Conservation (phyloP, 345 rosid genomes). For the Atalantia buxifolia region DNA sequence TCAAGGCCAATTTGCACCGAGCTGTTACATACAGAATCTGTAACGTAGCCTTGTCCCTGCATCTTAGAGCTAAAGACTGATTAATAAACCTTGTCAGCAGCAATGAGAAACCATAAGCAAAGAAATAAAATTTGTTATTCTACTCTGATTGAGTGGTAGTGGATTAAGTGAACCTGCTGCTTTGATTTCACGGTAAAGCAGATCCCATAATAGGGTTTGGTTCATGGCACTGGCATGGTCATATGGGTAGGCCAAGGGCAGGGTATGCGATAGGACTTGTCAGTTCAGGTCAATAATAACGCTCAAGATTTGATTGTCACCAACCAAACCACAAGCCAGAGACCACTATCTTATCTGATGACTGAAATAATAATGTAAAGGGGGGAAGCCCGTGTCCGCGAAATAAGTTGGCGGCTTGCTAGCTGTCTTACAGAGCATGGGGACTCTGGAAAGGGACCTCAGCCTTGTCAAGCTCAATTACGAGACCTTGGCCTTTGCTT, state of each 20-base stretch:
- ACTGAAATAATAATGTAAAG: background rate
- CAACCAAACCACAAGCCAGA: too few species aligned
- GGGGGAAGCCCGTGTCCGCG: background rate
- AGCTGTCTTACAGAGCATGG: background rate
- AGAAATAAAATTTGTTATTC: too few species aligned
- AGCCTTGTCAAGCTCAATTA: background rate
- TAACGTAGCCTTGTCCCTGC: too few species aligned
- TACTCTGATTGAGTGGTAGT: background rate
- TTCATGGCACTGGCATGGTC: background rate
- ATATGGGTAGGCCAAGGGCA: background rate
- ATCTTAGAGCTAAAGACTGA: background rate
- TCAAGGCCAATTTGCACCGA: too few species aligned
- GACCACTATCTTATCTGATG: background rate
- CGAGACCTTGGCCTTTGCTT: background rate
- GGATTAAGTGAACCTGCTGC: background rate
- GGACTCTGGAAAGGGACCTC: background rate
- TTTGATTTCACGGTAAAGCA: background rate
- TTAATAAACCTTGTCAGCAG: too few species aligned
- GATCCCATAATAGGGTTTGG: background rate
- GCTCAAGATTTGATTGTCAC: too few species aligned
- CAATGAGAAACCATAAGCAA: too few species aligned
- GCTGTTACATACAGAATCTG: too few species aligned
- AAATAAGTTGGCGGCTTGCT: background rate
- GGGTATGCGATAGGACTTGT: too few species aligned
- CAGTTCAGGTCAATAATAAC: too few species aligned